These are phyloP conservation scores for Euphrasia arctica DNA, from an alignment of 305 asterid genomes.

Conservation along the genomic window DNA sequence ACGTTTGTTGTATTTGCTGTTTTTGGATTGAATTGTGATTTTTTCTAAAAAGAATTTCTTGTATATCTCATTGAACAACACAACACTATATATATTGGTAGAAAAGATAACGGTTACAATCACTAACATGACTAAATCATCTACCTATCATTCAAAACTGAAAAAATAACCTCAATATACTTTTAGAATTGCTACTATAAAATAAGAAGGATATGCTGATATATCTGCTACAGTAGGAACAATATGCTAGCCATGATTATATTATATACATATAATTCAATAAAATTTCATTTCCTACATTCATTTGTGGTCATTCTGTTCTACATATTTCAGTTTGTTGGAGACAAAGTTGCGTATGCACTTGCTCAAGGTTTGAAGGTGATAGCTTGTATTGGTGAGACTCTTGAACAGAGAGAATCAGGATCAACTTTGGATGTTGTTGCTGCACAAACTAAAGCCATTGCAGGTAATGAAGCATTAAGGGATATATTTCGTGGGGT, in stretches of 20 bases:
- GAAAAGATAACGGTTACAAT: too few relatives aligned
- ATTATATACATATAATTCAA: neutral
- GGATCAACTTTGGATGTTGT: conserved; percentile 89
- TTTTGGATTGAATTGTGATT: conserved; percentile 1
- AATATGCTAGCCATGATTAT: too few relatives aligned
- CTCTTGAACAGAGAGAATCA: conserved; percentile 94
- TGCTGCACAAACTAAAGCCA: conserved; percentile 95
- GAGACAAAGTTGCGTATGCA: conserved; percentile 96
- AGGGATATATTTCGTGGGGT: neutral
- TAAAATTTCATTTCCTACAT: conserved; percentile 12
- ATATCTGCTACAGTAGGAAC: too few relatives aligned
- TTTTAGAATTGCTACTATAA: too few relatives aligned
- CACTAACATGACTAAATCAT: too few relatives aligned
- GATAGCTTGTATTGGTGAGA: conserved; percentile 97
- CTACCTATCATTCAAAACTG: too few relatives aligned
- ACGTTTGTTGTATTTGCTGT: conserved; percentile 5
- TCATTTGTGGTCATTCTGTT: conserved; percentile 6
- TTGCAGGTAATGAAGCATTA: conserved; percentile 60
- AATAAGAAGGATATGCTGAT: too few relatives aligned
- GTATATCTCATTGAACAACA: neutral
- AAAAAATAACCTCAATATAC: too few relatives aligned
- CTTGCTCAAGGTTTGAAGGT: conserved; percentile 93
- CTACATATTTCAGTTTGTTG: conserved; percentile 61
- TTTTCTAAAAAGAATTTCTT: neutral
- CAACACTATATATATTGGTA: too few relatives aligned